These are phyloP conservation scores for Macroventuria anomochaeta DNA, from an alignment of 2,329 filamentous ascomycete genomes.

Conservation along the genomic window DNA sequence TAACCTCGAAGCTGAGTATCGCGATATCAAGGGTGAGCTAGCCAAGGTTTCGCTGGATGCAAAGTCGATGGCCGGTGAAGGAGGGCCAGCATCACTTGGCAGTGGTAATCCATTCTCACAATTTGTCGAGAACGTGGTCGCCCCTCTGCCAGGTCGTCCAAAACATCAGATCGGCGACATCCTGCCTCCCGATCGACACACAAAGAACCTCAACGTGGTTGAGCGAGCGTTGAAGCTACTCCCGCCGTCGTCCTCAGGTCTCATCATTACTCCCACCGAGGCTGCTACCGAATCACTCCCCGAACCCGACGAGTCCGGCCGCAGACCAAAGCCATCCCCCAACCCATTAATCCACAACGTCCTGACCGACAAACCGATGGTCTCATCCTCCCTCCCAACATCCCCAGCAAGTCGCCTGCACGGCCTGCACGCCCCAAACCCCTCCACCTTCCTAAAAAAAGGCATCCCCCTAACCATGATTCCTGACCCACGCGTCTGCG, in stretches of 20 bases:
- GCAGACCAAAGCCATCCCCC: conserved; percentile 59
- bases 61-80: conserved; percentile 18
- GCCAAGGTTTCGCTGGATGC: conserved; percentile 28
- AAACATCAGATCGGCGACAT: conserved; percentile 22
- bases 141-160: conserved; percentile 22
- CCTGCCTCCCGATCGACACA: conserved; percentile 53
- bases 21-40: conserved; percentile 70
- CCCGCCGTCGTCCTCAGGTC: conserved; percentile 81
- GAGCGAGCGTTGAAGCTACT: conserved; percentile 75
- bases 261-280: conserved; percentile 86
- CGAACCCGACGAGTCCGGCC: conserved; percentile 57
- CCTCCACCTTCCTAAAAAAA: conserved; percentile 85
- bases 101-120: conserved; percentile 55
- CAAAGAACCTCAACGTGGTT: conserved; percentile 76
- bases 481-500: conserved; percentile 67
- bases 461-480: conserved; percentile 89
- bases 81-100: conserved; percentile 26
- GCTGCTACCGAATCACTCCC: conserved; percentile 65
- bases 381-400: conserved; percentile 87
- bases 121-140: conserved; percentile 46
- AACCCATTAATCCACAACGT: conserved; percentile 96
- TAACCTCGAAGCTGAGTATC: conserved; percentile 91
- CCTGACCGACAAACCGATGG: conserved; percentile 90
- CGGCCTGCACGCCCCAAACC: conserved; percentile 48
- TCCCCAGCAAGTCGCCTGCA: conserved; percentile 35